Base-by-base conservation (phyloP, 805 yeast species). In the Cyberlindnera nakhonratchasimensis region DNA sequence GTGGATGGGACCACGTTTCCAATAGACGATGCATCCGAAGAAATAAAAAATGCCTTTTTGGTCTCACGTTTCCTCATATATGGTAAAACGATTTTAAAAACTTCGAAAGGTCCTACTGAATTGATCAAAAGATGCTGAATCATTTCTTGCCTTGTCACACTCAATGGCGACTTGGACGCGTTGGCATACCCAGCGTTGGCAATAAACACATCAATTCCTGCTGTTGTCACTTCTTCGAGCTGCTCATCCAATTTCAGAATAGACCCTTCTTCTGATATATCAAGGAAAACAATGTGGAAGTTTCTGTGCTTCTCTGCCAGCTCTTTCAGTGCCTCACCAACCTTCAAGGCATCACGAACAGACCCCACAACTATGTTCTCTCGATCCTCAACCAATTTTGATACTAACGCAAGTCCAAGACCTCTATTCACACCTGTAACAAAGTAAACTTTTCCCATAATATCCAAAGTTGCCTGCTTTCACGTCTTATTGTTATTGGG, bases 11-110 rank as follows among this genome's bases (percentile, higher is more conserved):
- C 51, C 13, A 18, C 21, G 4, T 19, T 13, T 11, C 45, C 46
- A 17, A 58, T 46, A 14, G 61, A 54, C 2, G 58, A 67, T 5
- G 55, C 62, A 9, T 33, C 14, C 13, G 59, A 49, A 12, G 68
- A 53, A 7, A 62, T 36, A 39, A 61, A 62, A 7, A 57, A 38
- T 13, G 64, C 34, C 34, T 59, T 47, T 43, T 53, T 59, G 6
- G 58, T 50, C 1, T 35, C 33, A 6, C 48, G 20, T 29, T 46
- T 42, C 16, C 29, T 13, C 21, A 61, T 46, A 22, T 48, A 50
- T 12, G 54, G 53, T 9, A 28, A 29, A 4, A 47, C 32, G 1
- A 18, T 35, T 16, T 39, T 28, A 3, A 40, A 16, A 12, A 34
- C 18, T 10, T 28, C 21, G 10, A 47, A 13, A 3, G 52, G 40